These are phyloP conservation scores for Desmodesmus armatus DNA, from an alignment of 139 green algal genomes.

Conservation along the genomic window DNA sequence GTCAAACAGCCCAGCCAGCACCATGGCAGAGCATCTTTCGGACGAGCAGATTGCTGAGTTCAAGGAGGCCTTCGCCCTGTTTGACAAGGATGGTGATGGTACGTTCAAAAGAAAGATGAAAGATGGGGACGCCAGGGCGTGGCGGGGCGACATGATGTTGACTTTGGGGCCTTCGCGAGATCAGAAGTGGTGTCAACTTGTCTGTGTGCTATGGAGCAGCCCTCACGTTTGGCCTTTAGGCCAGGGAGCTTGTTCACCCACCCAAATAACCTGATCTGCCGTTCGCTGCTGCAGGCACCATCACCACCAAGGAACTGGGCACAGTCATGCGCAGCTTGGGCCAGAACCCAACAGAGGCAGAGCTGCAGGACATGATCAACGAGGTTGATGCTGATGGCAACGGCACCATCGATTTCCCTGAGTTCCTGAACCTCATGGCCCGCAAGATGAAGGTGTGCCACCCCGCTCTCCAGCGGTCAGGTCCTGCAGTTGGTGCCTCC, in stretches of 20 bases:
- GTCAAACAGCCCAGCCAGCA: slow-evolving; percentile 21
- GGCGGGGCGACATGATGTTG: no score
- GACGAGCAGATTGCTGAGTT: slow-evolving; percentile 94
- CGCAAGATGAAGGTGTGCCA: slow-evolving; percentile 99
- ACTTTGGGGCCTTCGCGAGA: no score
- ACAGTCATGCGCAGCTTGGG: slow-evolving; percentile 99
- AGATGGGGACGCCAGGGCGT: no score
- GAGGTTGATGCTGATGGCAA: slow-evolving; percentile 99
- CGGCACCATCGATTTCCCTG: slow-evolving; percentile 99
- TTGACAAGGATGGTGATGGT: slow-evolving; percentile 96
- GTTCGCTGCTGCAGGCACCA: slow-evolving; percentile 75
- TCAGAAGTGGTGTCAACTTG: no score
- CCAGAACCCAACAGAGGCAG: slow-evolving; percentile 99
- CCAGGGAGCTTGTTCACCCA: no score
- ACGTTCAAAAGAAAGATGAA: slow-evolving; percentile 7
- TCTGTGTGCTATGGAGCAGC: no score
- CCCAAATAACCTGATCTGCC: no score
- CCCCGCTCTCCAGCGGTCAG: neutral
- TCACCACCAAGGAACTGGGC: slow-evolving; percentile 98
- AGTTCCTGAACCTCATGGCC: slow-evolving; percentile 99
- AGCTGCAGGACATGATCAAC: slow-evolving; percentile 99
- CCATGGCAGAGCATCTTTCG: slow-evolving; percentile 60
- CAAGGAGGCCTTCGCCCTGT: slow-evolving; percentile 93
- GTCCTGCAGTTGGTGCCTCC: neutral
- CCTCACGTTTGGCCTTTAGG: no score